Evolutionary conservation across 192 early-diverging fungal species (phyloP).

Genomic region (Coemansia sp.): DNA sequence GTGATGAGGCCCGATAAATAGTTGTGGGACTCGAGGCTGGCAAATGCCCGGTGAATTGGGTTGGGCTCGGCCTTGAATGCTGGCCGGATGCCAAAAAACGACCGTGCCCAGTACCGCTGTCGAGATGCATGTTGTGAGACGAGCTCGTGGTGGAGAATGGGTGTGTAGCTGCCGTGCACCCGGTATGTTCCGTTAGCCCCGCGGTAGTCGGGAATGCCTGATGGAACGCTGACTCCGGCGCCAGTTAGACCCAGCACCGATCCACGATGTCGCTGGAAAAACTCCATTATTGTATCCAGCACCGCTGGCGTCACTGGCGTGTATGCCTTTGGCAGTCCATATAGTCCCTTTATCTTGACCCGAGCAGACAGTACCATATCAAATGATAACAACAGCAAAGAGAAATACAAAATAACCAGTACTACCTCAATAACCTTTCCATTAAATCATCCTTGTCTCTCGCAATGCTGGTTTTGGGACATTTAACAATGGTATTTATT

Average conservation of each 20-base stretch:
- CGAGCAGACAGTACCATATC: constrained; percentile 21
- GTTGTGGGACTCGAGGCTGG: constrained; percentile 49
- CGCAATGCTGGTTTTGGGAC: too few relatives aligned
- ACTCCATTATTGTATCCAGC: constrained; percentile 16
- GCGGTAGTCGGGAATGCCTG: constrained; percentile 82
- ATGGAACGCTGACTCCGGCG: constrained; percentile 61
- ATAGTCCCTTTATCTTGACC: constrained; percentile 41
- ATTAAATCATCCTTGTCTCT: too few relatives aligned
- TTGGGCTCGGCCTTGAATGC: constrained; percentile 73
- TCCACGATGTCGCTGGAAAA: constrained; percentile 32
- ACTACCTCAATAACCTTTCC: too few relatives aligned
- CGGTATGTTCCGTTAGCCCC: constrained; percentile 71
- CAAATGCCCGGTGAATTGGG: constrained; percentile 62
- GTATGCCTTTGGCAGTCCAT: constrained; percentile 29
- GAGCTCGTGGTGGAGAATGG: constrained; percentile 81
- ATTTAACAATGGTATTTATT: background rate
- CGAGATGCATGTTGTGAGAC: constrained; percentile 56
- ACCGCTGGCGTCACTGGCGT: constrained; percentile 25
- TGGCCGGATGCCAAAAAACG: constrained; percentile 75
- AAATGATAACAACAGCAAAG: too few relatives aligned
- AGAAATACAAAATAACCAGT: too few relatives aligned
- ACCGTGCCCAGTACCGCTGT: constrained; percentile 90
- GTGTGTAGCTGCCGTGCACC: constrained; percentile 71
- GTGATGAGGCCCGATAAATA: constrained; percentile 68
- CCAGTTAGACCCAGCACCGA: constrained; percentile 41